Evolutionary conservation across 495 filamentous ascomycete genomes (phyloP), one percentile per base, ranked within the genome.

Genomic region (Amphirosellinia nigrospora): DNA sequence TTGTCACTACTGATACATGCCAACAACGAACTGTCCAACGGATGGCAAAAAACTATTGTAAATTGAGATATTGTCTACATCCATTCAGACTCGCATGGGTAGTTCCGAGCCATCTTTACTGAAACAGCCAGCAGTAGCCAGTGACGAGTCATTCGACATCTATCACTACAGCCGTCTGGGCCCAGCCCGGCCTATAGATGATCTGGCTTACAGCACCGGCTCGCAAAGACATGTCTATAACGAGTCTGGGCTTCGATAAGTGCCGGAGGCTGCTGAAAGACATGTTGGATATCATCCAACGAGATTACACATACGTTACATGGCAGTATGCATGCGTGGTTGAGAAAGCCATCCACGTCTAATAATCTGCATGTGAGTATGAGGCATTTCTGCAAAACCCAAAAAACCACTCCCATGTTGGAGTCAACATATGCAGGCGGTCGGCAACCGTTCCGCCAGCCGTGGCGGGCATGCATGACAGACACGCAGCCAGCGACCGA

Each of bases 371-470:
- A 45, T 62, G 19, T 30, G 32, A 7, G 45, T 70, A 70, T 70
- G 68, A 70, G 68, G 68, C 68, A 70, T 70, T 70, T 70, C 68
- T 64, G 63, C 63, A 53, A 53, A 53, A 38, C 13, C 32, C 36
- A 32, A 53, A 53, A 53, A 38, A 23, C 32, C 36, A 32, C 23
- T 64, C 32, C 60, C 23, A 39, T 64, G 50, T 69, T 69, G 67
- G 59, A 70, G 68, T 58, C 68, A 36, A 48, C 15, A 58, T 53
- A 63, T 38, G 60, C 68, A 64, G 59, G 55, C 60, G 46, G 46
- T 70, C 68, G 68, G 68, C 68, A 70, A 26, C 68, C 60, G 34
- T 70, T 70, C 68, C 60, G 68, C 38, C 39, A 64, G 68, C 59
- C 48, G 48, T 58, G 32, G 34, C 45, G 45, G 43, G 16, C 59